Base-by-base conservation (phyloP, 495 filamentous ascomycete genomes). In the Tetracladium marchalianum region DNA sequence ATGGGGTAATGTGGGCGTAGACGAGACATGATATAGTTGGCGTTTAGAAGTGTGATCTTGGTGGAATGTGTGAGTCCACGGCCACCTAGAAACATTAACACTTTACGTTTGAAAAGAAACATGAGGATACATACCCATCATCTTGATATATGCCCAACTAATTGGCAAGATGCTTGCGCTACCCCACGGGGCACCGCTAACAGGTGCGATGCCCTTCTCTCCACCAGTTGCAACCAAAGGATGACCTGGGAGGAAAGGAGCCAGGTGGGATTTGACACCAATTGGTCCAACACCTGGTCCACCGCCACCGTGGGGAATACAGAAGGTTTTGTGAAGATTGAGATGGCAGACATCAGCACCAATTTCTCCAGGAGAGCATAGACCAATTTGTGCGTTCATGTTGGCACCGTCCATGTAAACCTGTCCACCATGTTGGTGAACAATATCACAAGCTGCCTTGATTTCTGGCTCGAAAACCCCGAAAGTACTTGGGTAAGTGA, bases 391-490 rank as follows among this genome's bases (percentile, higher is more conserved):
- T 17, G 92, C 92, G 58, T 97, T 98, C 88, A 98, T 90, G 66
- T 98, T 98, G 43, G 92, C 92, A 44, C 92, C 92, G 65, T 98
- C 92, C 92, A 98, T 96, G 69, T 96, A 98, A 19, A 98, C 92
- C 60, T 94, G 87, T 13, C 92, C 92, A 39, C 93, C 93, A 57
- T 92, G 70, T 50, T 80, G 57, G 65, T 98, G 93, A 5, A 98
- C 87, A 32, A 93, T 70, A 34, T 85, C 69, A 61, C 88, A 95
- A 11, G 81, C 92, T 57, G 84, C 75, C 71, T 88, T 95, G 62
- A 95, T 77, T 53, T 82, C 72, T 6, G 93, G 90, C 68, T 98
- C 92, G 59, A 93, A 98, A 8, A 98, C 86, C 56, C 92, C 92
- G 52, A 87, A 98, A 0, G 92, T 98, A 67, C 87, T 94, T 13